Evolutionary conservation across 331 rosid genomes (phyloP).

Genomic region (Spiraea crenata): DNA sequence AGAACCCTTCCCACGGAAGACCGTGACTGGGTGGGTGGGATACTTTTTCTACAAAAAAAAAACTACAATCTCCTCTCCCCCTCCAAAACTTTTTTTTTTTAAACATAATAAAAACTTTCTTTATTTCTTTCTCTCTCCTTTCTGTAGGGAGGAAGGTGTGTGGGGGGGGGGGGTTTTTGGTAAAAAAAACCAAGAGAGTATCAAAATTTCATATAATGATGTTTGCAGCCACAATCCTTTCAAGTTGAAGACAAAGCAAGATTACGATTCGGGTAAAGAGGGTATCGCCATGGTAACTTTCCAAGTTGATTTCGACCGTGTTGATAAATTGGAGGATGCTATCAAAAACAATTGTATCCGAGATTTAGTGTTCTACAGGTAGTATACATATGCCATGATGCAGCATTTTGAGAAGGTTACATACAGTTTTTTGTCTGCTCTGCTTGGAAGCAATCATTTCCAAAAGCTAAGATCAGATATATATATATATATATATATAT

Average conservation of each 20-base stretch:
- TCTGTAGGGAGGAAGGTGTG: conserved; percentile 80
- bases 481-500: too few relatives aligned
- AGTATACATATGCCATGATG: not conserved
- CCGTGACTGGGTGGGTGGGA: too few relatives aligned
- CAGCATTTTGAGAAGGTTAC: conserved; percentile 2
- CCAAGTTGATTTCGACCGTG: conserved; percentile 75
- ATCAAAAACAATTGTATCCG: conserved; percentile 74
- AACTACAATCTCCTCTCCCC: too few relatives aligned
- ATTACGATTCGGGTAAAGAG: conserved; percentile 88
- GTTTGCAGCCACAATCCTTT: conserved; percentile 64
- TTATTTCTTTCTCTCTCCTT: not conserved
- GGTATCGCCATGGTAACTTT: conserved; percentile 77
- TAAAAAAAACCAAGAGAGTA: conserved; percentile 14
- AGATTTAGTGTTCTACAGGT: conserved; percentile 49
- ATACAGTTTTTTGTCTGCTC: not conserved
- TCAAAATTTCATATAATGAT: conserved; percentile 8
- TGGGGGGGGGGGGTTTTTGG: conserved; percentile 47
- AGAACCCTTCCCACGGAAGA: too few relatives aligned
- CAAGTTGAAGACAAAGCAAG: conserved; percentile 72
- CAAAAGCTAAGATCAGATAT: not conserved
- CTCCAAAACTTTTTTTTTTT: too few relatives aligned
- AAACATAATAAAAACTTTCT: too few relatives aligned
- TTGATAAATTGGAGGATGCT: conserved; percentile 80
- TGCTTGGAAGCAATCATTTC: not conserved
- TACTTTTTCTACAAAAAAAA: too few relatives aligned